A percentile compares a stretch with the other conserved stretches of the same genome.
Evolutionary conservation across 768 basidiomycete species (phyloP).

Genomic region (Dictyophora rubrovolvata): DNA sequence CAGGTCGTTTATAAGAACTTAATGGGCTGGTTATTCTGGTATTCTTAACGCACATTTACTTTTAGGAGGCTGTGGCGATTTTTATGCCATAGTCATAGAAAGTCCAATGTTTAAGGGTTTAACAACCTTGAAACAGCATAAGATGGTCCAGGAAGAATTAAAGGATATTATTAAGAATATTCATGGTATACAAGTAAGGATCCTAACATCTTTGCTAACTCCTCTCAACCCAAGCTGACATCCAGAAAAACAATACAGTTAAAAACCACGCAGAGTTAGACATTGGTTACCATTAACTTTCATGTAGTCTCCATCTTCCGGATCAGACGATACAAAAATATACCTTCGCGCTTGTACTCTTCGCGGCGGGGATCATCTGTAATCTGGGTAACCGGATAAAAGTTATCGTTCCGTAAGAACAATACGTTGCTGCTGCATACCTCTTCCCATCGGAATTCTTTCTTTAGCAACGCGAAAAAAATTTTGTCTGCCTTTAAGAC

Average conservation of each 20-base stretch:
- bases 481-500: slow-evolving; percentile 67
- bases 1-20: slow-evolving; percentile 42
- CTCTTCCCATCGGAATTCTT: slow-evolving; percentile 64
- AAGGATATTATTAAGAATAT: slow-evolving; percentile 86
- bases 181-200: slow-evolving; percentile 83
- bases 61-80: slow-evolving; percentile 91
- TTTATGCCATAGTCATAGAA: slow-evolving; percentile 86
- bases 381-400: slow-evolving; percentile 31
- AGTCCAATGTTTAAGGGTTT: slow-evolving; percentile 81
- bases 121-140: slow-evolving; percentile 86
- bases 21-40: slow-evolving; percentile 6
- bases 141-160: slow-evolving; percentile 73
- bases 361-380: slow-evolving; percentile 50
- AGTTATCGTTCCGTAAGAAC: neutral
- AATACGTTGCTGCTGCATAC: slow-evolving; percentile 25
- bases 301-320: slow-evolving; percentile 9
- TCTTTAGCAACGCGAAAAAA: slow-evolving; percentile 73
- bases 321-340: slow-evolving; percentile 47
- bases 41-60: neutral
- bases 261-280: slow-evolving; percentile 26
- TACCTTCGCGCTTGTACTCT: slow-evolving; percentile 53
- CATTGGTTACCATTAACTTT: neutral
- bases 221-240: neutral
- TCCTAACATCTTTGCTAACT: slow-evolving; percentile 6
- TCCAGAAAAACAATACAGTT: slow-evolving; percentile 21